A percentile compares a stretch with the other conserved stretches of the same genome.
These are phyloP conservation scores for Wallacemonas sp. DNA, from an alignment of 208 protist species.

Conservation along the genomic window DNA sequence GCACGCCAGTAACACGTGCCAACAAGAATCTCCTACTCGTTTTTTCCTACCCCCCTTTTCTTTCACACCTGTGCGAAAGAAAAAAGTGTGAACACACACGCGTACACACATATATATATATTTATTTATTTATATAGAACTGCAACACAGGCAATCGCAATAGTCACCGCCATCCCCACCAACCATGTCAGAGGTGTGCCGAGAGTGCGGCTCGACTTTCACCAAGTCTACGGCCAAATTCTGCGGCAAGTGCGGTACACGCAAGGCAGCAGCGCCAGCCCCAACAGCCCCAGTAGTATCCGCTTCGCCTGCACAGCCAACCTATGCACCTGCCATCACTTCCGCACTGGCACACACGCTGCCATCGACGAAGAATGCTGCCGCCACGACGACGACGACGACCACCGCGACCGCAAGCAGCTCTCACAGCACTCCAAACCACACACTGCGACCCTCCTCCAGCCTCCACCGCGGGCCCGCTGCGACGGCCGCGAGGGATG, in stretches of 20 bases:
- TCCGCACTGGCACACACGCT: not conserved
- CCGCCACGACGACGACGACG: no score
- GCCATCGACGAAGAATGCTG: not conserved
- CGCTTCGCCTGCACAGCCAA: not conserved
- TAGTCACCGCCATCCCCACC: no score
- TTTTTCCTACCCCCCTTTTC: no score
- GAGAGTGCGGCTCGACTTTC: conserved; percentile 66
- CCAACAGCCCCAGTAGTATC: not conserved
- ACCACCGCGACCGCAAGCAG: not conserved
- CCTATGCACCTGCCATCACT: not conserved
- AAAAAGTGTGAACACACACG: no score
- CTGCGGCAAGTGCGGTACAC: conserved; percentile 73
- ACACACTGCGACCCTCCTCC: conserved; percentile 2
- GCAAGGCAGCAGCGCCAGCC: conserved; percentile 33
- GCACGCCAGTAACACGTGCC: no score
- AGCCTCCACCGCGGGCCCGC: not conserved
- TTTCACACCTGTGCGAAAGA: no score
- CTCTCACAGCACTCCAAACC: not conserved
- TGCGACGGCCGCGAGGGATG: not conserved
- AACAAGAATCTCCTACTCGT: no score
- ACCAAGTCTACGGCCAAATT: conserved; percentile 76
- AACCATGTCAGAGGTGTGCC: conserved; percentile 41
- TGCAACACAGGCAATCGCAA: no score
- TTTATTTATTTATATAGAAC: no score
- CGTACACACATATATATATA: no score